Evolutionary conservation across 805 yeast genomes (phyloP), one percentile per base, ranked within the genome.

Genomic region (Wickerhamiella dianesei): DNA sequence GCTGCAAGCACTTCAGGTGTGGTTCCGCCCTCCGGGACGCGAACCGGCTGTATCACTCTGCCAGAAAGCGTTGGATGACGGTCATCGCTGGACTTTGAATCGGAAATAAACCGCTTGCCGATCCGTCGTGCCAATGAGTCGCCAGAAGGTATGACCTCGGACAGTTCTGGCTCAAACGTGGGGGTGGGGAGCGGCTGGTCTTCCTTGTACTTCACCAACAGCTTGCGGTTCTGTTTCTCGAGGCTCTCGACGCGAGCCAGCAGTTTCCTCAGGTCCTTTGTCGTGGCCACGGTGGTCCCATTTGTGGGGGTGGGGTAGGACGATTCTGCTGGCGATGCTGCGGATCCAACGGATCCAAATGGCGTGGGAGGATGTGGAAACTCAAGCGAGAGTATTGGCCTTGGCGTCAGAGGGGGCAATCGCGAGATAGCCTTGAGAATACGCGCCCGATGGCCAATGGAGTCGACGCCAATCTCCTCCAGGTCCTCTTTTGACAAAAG

Each of bases 401-500:
- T 25, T n/a, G 36, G 13, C 25, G 39, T 5, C 44, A 35, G 20
- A 18, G 18, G 19, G 29, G 37, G 17, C 6, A 64, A 17, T 37
- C 70, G 74, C 54, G 76, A 73, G 37, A 86, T 73, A 22, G 76
- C 72, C 44, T 72, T 69, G 59, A 84, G 77, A 39, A 87, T 64
- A 37, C 62, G 60, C 3, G 88, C 67, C 21, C 95, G 69, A 17
- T 74, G 72, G 25, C 73, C 71, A 29, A 82, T 59, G 32, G 69
- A 65, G 4, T 50, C 47, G 1, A 82, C 71, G 2, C 88, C 94
- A 57, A 89, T 65, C 45, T 87, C 95, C 50, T 70, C 68, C 40
- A 88, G 73, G 58, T 86, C 92, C 6, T 73, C 76, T 12, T 82
- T 75, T 29, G 77, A 76, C 44, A 88, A 66, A 50, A 76, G 79